Evolutionary conservation across 108 stramenopile species (phyloP).

Genomic region (Skeletonema potamos): DNA sequence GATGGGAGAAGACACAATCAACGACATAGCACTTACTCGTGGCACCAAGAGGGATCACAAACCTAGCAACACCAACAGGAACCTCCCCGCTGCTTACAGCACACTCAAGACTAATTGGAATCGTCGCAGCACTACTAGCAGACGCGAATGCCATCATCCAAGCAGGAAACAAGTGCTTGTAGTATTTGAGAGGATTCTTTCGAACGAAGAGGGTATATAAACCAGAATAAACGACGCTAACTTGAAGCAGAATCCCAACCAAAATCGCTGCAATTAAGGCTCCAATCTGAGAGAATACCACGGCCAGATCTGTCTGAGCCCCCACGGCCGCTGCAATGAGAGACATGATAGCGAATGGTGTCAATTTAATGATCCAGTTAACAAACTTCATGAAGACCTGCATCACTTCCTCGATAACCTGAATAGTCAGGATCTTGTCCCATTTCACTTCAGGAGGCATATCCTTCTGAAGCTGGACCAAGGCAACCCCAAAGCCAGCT

Average conservation of each 20-base stretch:
- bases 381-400: conserved; percentile 37
- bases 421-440: conserved; percentile 11
- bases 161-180: conserved; percentile 18
- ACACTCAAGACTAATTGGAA: conserved; percentile 34
- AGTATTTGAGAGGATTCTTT: conserved; percentile 31
- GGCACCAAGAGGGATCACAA: conserved; percentile 41
- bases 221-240: conserved; percentile 20
- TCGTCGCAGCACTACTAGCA: conserved; percentile 42
- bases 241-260: conserved; percentile 13
- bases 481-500: conserved; percentile 5
- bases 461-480: conserved; percentile 3
- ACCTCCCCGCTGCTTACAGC: conserved; percentile 30
- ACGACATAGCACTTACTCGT: no score
- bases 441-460: conserved; percentile 16
- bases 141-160: conserved; percentile 34
- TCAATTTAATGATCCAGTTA: conserved; percentile 27
- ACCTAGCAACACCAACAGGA: conserved; percentile 30
- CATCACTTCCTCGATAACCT: conserved; percentile 28
- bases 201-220: conserved; percentile 14
- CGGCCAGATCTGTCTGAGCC: conserved; percentile 17
- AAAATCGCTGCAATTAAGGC: conserved; percentile 23
- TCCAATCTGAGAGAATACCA: conserved; percentile 19
- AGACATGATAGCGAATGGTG: conserved; percentile 41
- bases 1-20: no score
- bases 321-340: conserved; percentile 44